These are phyloP conservation scores for Penicillium sp. DNA, from an alignment of 2,329 filamentous ascomycete species.

Conservation along the genomic window DNA sequence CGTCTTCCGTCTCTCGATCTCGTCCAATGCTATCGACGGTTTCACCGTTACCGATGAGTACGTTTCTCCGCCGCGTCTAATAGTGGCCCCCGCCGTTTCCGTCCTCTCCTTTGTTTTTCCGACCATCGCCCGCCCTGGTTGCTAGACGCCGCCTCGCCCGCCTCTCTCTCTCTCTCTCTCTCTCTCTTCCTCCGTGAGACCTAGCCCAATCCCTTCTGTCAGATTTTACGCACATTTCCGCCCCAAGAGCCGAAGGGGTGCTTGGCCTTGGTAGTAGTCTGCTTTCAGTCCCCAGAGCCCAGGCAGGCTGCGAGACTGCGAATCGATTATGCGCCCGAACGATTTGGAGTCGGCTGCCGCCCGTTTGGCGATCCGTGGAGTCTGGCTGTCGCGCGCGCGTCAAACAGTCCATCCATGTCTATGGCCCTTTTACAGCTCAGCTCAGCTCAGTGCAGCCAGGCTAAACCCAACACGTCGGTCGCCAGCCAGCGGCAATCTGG, in stretches of 20 bases:
- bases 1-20: not conserved
- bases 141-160: not conserved
- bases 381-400: slow-evolving; percentile 3
- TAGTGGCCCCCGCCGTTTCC: not conserved
- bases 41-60: not conserved
- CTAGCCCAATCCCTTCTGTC: not conserved
- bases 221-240: not conserved
- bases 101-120: not conserved
- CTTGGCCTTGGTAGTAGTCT: not conserved
- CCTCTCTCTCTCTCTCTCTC: not conserved
- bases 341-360: slow-evolving; percentile 2
- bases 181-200: not conserved
- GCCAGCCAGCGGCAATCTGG: slow-evolving; percentile 1
- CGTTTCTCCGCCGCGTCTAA: not conserved
- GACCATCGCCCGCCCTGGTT: not conserved
- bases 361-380: slow-evolving; percentile 4
- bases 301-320: not conserved
- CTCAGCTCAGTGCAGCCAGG: not conserved
- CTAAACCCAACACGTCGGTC: slow-evolving; percentile 10
- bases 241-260: not conserved
- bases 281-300: not conserved
- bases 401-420: not conserved
- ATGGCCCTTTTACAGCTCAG: not conserved
- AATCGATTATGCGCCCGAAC: not conserved
- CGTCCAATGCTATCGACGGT: not conserved